Conservation (phyloP, 176 grass and related monocot species). For the Triticum aestivum region DNA sequence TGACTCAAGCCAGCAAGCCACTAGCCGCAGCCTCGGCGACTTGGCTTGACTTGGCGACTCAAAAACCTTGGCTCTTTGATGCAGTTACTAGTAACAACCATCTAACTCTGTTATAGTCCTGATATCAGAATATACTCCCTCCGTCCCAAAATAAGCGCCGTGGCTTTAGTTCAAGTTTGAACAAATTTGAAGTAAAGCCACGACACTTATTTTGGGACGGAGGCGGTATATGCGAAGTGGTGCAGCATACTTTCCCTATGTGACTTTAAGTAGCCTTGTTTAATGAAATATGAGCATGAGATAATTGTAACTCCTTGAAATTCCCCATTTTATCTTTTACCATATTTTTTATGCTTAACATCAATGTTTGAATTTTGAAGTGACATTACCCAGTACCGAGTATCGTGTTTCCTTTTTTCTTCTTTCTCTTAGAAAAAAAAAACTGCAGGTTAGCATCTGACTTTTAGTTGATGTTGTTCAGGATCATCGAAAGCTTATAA, state of each 20-base stretch:
- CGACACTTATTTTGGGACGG: no score
- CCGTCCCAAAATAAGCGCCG: no score
- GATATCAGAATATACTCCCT: neutral
- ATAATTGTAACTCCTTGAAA: neutral
- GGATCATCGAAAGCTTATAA: conserved; percentile 87
- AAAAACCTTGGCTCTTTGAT: neutral
- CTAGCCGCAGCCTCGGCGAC: no score
- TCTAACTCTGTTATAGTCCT: neutral
- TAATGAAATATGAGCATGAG: neutral
- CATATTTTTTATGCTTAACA: neutral
- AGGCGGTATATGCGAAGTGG: neutral
- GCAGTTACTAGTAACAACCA: no score
- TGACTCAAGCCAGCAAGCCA: no score
- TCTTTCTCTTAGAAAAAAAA: neutral
- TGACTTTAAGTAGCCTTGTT: neutral
- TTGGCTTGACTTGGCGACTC: no score
- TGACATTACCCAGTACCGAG: neutral
- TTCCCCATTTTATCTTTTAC: neutral
- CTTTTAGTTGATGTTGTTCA: conserved; percentile 30
- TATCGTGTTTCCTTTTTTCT: neutral
- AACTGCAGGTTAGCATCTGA: neutral
- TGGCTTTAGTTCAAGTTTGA: no score
- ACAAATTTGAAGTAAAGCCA: no score
- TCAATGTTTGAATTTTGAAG: neutral
- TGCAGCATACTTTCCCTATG: neutral